Base-by-base conservation (phyloP, 192 early-diverging fungal species). In the Mortierella alpina region DNA sequence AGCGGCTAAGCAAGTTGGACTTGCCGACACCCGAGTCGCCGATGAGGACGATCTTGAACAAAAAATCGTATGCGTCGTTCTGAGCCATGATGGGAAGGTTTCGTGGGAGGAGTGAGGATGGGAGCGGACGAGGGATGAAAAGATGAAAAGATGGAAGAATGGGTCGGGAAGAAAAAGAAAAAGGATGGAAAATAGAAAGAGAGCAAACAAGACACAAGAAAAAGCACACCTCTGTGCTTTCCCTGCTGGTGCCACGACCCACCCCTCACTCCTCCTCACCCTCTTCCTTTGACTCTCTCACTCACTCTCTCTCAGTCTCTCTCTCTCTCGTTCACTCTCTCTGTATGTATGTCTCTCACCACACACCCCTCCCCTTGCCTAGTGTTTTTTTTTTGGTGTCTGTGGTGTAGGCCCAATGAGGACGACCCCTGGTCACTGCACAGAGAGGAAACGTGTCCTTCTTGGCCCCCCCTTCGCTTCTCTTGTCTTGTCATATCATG, bases 11-110 rank as follows among this genome's bases (percentile, higher is more conserved):
- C 44, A 95, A 87, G 84, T 93, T 94, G 52, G 92, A 93, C 77
- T 95, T 95, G 59, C 94, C 94, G 81, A 94, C 93, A 67, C 93
- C 92, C 0, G 91, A 92, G 75, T 95, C 93, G 61, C 90, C 90
- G 70, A 91, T 91, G 74, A 91, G 85, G 63, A 90, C 90, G 48
- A 91, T 88, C 77, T 92, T 92, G 85, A 92, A 92, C 40, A 92
- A 75, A 53, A 85, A 92, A 60, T 92, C 90, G 84, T 92, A 92
- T 73, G 90, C 91, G 79, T 91, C 90, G 84, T 91, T 86, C 78
- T 86, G 85, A 52, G 76, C 73, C 84, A 85, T 85, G 70, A 40
- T 23, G 45, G 7, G 52, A 55, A 11, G 31, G 39, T 48, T 14
- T 23, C n/a, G 31, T 47, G 63, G 20, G 40, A 31, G 54, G 53